Percentiles rank a stretch among this genome's conserved stretches.
Conservation (phyloP, 129 eudicot species). For the Lactuca sativa region DNA sequence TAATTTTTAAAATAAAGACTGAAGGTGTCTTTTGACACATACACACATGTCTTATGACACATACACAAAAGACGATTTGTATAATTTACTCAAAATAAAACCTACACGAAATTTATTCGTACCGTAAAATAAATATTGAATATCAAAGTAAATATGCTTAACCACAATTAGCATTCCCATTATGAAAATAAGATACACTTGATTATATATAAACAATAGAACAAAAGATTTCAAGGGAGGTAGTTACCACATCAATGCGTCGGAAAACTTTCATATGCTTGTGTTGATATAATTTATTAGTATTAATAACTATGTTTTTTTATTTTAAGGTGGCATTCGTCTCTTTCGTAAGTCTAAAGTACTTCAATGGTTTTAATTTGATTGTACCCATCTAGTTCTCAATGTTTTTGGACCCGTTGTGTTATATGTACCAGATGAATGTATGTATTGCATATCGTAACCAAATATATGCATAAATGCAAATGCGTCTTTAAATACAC, state of each 20-base stretch:
- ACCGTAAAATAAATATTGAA: not conserved
- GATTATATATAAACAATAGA: not conserved
- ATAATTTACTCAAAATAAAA: no score
- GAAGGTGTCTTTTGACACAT: no score
- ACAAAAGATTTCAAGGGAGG: constrained; percentile 13
- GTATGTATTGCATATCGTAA: no score
- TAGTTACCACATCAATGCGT: constrained; percentile 18
- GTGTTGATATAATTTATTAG: constrained; percentile 1
- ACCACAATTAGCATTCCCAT: not conserved
- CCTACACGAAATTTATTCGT: not conserved
- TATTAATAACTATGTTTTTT: not conserved
- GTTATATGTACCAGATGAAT: not conserved
- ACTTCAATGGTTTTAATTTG: not conserved
- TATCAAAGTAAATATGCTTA: not conserved
- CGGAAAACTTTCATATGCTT: not conserved
- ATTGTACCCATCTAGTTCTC: not conserved
- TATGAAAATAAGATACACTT: not conserved
- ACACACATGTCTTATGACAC: no score
- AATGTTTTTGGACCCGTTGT: not conserved
- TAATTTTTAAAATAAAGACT: no score
- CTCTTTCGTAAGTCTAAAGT: not conserved
- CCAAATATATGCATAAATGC: no score
- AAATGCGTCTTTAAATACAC: no score
- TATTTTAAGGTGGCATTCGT: not conserved
- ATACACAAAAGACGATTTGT: no score